A percentile compares a stretch with the other conserved stretches of the same genome.
Evolutionary conservation across 257 asterid species (phyloP).

Genomic region (Cruciata laevipes): DNA sequence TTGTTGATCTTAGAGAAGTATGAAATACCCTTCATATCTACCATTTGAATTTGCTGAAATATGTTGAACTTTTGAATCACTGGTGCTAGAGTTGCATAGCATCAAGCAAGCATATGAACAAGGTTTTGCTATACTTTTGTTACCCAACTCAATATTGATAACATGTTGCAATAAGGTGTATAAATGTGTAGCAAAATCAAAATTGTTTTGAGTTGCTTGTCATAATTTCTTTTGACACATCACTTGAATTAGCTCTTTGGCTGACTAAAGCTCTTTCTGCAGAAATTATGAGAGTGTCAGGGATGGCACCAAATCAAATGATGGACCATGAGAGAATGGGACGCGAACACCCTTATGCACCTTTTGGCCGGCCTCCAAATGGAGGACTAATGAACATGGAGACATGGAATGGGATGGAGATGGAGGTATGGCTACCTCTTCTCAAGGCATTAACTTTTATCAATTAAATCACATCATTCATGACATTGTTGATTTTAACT

Average conservation of each 20-base stretch:
- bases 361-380: conserved; percentile 44
- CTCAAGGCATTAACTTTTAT: not conserved
- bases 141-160: not conserved
- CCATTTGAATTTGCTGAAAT: not conserved
- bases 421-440: conserved; percentile 37
- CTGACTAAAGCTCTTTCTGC: conserved; percentile 16
- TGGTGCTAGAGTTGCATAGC: not conserved
- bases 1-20: not conserved
- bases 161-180: not conserved
- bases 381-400: conserved; percentile 43
- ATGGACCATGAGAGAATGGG: conserved; percentile 53
- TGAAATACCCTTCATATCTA: not conserved
- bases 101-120: not conserved
- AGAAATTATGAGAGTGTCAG: conserved; percentile 56
- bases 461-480: not conserved
- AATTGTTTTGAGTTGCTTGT: not conserved
- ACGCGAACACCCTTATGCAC: conserved; percentile 37
- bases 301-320: conserved; percentile 40
- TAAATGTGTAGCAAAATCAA: not conserved
- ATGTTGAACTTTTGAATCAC: not conserved
- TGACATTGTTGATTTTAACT: not conserved
- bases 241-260: not conserved
- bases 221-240: not conserved
- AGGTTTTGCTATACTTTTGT: not conserved
- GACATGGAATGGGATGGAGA: conserved; percentile 55